phyloP scores from a whole-genome alignment of 306 rosid genomes.

The Rosa rugosa region DNA sequence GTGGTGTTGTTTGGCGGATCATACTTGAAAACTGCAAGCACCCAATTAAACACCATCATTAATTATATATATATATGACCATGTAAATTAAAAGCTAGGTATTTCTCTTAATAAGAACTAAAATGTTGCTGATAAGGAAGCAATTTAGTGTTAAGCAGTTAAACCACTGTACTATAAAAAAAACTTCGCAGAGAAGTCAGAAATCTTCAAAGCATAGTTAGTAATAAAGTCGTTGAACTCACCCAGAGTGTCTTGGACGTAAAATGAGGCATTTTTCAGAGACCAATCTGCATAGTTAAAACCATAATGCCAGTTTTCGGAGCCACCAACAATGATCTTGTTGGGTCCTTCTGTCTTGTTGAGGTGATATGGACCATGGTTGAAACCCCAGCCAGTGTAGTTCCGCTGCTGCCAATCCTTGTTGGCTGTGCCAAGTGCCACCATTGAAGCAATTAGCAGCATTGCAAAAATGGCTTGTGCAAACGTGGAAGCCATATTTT shows the following conservation, averaged over 20 bases:
- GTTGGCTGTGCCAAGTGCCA: slow-evolving; percentile 36
- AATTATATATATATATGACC: background rate
- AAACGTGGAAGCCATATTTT: slow-evolving; percentile 29
- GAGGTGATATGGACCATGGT: slow-evolving; percentile 2
- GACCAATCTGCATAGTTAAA: slow-evolving; percentile 59
- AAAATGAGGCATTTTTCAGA: slow-evolving; percentile 44
- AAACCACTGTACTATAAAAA: too few species aligned
- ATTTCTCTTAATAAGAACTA: too few species aligned
- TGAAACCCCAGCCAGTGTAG: slow-evolving; percentile 20
- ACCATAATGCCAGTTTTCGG: slow-evolving; percentile 53
- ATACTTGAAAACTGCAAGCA: slow-evolving; percentile 64
- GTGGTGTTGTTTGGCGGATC: slow-evolving; percentile 47
- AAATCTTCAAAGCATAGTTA: background rate
- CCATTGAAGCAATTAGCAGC: slow-evolving; percentile 27
- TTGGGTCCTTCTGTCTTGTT: slow-evolving; percentile 20
- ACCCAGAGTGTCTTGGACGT: slow-evolving; percentile 66
- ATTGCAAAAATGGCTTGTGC: background rate
- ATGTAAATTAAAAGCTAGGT: too few species aligned
- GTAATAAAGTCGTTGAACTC: background rate
- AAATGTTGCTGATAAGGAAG: too few species aligned
- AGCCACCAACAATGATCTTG: slow-evolving; percentile 55
- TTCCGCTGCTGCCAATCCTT: slow-evolving; percentile 42
- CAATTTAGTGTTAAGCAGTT: too few species aligned
- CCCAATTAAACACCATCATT: background rate
- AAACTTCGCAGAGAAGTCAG: too few species aligned